Percentiles rank a stretch among this genome's conserved stretches.
Conservation (phyloP, 805 yeast genomes). For the Pichia californica region DNA sequence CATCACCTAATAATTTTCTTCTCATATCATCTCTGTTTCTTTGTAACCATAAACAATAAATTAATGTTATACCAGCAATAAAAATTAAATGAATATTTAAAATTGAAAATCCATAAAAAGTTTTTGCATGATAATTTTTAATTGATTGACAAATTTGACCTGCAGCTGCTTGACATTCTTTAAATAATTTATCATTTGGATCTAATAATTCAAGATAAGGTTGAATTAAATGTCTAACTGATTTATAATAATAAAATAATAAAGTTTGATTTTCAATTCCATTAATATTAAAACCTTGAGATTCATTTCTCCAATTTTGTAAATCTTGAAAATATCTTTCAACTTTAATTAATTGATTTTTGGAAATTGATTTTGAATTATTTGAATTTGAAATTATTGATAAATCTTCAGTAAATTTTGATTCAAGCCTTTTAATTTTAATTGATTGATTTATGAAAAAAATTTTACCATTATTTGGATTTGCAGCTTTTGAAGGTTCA, state of each 20-base stretch:
- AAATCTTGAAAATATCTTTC: constrained; percentile 46
- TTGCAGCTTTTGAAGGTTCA: constrained; percentile 34
- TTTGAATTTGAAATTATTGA: constrained; percentile 33
- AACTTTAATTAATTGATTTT: constrained; percentile 42
- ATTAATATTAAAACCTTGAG: constrained; percentile 36
- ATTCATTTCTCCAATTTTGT: constrained; percentile 51
- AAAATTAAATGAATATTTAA: constrained; percentile 62
- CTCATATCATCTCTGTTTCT: constrained; percentile 55
- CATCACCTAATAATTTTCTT: constrained; percentile 48
- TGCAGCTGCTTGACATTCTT: constrained; percentile 66
- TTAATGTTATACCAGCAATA: constrained; percentile 62
- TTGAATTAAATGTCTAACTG: constrained; percentile 54
- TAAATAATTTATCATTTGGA: constrained; percentile 53
- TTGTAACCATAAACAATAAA: constrained; percentile 61
- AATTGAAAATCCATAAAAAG: constrained; percentile 57
- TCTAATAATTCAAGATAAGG: constrained; percentile 57
- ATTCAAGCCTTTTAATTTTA: constrained; percentile 51
- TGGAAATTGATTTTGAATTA: constrained; percentile 17
- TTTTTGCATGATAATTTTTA: constrained; percentile 56
- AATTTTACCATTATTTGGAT: constrained; percentile 26
- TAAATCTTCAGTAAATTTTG: constrained; percentile 49
- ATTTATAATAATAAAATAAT: constrained; percentile 51
- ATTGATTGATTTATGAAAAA: constrained; percentile 52
- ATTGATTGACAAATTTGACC: constrained; percentile 63
- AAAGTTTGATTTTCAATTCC: constrained; percentile 56